Evolutionary conservation across 140 eudicot genomes (phyloP).

Genomic region (Bidens hawaiensis): DNA sequence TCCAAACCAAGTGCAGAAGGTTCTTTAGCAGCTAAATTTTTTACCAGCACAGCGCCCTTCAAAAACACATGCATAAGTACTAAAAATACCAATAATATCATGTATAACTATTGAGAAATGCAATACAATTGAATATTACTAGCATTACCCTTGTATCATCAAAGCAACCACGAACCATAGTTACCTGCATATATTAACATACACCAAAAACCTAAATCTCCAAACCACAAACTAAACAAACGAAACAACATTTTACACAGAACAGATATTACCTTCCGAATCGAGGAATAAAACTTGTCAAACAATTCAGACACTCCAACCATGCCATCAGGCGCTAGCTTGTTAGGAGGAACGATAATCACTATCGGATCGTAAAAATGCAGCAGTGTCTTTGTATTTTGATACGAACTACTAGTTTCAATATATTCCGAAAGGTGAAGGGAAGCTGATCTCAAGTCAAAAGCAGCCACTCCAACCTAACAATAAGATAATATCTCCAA

Average conservation of each 20-base stretch:
- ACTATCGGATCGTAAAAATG: constrained; percentile 87
- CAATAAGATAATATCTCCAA: background rate
- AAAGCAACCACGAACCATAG: constrained; percentile 86
- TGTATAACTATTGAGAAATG: background rate
- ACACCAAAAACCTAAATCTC: constrained; percentile 7
- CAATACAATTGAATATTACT: constrained; percentile 4
- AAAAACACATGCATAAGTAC: constrained; percentile 12
- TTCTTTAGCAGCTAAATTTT: constrained; percentile 79
- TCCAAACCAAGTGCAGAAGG: constrained; percentile 97
- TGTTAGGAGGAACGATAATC: constrained; percentile 79
- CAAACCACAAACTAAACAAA: constrained; percentile 1
- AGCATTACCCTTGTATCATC: constrained; percentile 85
- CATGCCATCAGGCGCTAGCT: constrained; percentile 85
- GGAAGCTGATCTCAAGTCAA: constrained; percentile 92
- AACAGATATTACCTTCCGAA: constrained; percentile 49
- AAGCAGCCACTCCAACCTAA: constrained; percentile 98
- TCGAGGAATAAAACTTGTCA: constrained; percentile 64
- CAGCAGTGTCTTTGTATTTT: constrained; percentile 86
- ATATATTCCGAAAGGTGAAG: constrained; percentile 91
- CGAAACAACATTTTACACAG: background rate
- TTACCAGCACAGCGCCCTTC: constrained; percentile 82
- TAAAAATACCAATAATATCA: constrained; percentile 17
- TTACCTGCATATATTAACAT: constrained; percentile 44
- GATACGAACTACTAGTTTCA: constrained; percentile 93
- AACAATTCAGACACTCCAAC: constrained; percentile 79